Conservation (phyloP, 805 yeast genomes). For the Wickerhamiella hasegawae region DNA sequence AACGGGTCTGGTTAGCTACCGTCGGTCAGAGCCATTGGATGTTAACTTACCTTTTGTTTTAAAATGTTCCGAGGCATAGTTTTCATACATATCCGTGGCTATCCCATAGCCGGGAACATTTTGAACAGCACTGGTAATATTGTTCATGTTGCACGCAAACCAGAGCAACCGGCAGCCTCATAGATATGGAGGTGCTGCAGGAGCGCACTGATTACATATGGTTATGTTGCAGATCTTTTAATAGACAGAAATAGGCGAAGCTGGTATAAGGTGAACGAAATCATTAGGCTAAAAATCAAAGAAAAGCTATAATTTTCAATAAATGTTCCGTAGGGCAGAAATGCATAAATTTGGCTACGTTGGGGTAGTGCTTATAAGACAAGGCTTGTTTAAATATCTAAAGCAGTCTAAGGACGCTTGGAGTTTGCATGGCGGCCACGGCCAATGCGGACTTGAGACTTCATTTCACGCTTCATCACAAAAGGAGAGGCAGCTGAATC, state of each 20-base stretch:
- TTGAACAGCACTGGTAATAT: conserved; percentile 19
- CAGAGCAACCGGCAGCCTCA: no score
- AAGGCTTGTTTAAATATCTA: no score
- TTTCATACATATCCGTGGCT: conserved; percentile 44
- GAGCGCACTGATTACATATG: no score
- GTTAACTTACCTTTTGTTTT: conserved; percentile 29
- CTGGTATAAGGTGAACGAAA: no score
- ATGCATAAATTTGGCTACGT: no score
- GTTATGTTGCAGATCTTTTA: no score
- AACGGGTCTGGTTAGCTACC: conserved; percentile 16
- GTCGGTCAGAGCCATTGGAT: neutral
- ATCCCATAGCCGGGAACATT: conserved; percentile 42
- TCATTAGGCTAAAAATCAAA: no score
- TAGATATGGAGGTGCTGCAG: no score
- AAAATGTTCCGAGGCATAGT: conserved; percentile 47
- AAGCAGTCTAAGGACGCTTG: conserved; percentile 3
- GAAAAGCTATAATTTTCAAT: no score
- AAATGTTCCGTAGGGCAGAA: no score
- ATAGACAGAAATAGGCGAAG: no score
- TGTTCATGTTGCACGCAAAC: neutral
- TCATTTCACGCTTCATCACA: conserved; percentile 35
- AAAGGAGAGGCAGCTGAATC: conserved; percentile 84
- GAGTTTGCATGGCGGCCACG: conserved; percentile 70
- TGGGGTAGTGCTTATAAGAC: no score
- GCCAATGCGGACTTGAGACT: conserved; percentile 56